These are phyloP conservation scores for Umbelopsis ramanniana DNA, from an alignment of 192 early-diverging fungal species.

Conservation along the genomic window DNA sequence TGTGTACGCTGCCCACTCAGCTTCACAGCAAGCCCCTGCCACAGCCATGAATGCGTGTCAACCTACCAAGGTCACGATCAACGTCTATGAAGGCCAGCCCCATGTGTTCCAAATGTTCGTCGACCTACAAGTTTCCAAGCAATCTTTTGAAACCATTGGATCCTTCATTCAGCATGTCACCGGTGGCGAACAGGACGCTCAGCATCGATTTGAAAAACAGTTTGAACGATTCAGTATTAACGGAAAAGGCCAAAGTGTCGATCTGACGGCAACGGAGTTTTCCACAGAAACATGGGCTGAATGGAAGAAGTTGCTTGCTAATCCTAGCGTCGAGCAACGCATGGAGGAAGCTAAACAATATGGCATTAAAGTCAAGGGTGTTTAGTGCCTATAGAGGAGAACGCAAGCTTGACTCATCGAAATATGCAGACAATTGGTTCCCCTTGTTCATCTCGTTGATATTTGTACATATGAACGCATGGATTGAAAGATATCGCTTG, in stretches of 20 bases:
- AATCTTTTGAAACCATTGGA: neutral
- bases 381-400: no score
- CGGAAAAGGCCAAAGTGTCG: neutral
- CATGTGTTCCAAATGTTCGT: slow-evolving; percentile 51
- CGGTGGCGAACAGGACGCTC: neutral
- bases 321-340: slow-evolving; percentile 2
- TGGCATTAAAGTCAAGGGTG: slow-evolving; percentile 2
- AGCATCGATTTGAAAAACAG: neutral
- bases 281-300: neutral
- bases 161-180: slow-evolving; percentile 14
- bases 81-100: slow-evolving; percentile 54
- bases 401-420: no score
- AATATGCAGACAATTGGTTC: neutral
- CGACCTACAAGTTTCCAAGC: neutral
- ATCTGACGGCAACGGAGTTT: neutral
- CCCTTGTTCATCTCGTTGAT: no score
- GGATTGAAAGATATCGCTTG: no score
- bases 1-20: slow-evolving; percentile 49
- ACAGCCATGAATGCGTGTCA: neutral
- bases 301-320: neutral
- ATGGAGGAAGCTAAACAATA: slow-evolving; percentile 17
- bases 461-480: no score
- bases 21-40: slow-evolving; percentile 22
- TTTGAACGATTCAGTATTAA: slow-evolving; percentile 5
- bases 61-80: slow-evolving; percentile 41